Percentiles rank a stretch among this genome's conserved stretches.
Evolutionary conservation across 2,329 filamentous ascomycete genomes (phyloP).

Genomic region (Penicillium sp.): DNA sequence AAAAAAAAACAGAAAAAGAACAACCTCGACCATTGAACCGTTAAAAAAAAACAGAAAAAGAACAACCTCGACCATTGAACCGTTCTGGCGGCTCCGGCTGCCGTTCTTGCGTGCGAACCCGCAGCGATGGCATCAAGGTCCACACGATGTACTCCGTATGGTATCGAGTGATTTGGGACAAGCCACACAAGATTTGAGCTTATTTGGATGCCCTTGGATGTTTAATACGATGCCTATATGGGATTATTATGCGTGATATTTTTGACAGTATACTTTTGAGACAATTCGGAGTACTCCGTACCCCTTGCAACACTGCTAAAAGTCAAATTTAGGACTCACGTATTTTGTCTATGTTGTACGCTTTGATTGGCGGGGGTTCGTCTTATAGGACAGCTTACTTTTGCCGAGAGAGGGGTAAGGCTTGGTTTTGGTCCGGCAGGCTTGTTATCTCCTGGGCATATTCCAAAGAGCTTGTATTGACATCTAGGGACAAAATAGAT

Average conservation of each 20-base stretch:
- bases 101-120: constrained; percentile 13
- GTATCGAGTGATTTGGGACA: background rate
- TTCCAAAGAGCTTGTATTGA: background rate
- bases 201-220: background rate
- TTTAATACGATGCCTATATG: background rate
- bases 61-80: background rate
- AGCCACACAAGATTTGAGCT: constrained; percentile 5
- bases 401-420: background rate
- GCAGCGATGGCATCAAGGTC: constrained; percentile 8
- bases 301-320: background rate
- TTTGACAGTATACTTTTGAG: no score
- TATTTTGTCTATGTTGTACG: background rate
- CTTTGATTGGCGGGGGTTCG: background rate
- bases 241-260: background rate
- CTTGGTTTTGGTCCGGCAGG: background rate
- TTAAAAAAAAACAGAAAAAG: background rate
- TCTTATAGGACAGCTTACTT: background rate
- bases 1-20: background rate
- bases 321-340: no score
- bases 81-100: background rate
- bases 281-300: background rate
- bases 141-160: background rate
- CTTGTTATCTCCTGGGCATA: background rate
- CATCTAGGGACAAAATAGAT: background rate
- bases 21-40: background rate